A percentile compares a stretch with the other conserved stretches of the same genome.
These are phyloP conservation scores for Haplosporangium sp. DNA, from an alignment of 371 early-diverging fungal genomes.

Conservation along the genomic window DNA sequence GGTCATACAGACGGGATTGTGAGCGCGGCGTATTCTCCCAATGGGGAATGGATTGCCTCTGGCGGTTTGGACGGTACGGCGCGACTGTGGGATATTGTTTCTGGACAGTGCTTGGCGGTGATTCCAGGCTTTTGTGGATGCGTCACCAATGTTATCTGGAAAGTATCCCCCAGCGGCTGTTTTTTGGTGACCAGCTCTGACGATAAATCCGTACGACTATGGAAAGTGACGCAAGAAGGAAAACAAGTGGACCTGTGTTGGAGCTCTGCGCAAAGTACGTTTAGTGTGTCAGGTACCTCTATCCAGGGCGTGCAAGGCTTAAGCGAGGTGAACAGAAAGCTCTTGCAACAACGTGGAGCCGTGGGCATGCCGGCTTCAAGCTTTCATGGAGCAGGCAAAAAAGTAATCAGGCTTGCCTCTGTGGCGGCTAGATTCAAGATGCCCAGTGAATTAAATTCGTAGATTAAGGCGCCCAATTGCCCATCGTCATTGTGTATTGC, in stretches of 20 bases:
- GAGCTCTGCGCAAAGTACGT: neutral
- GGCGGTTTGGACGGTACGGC: neutral
- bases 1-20: constrained; percentile 1
- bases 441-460: no score
- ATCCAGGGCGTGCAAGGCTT: constrained; percentile 10
- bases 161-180: neutral
- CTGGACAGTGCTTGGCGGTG: neutral
- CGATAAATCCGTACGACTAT: neutral
- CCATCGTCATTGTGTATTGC: no score
- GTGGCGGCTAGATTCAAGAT: no score
- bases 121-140: neutral
- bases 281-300: neutral
- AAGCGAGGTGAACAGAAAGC: neutral
- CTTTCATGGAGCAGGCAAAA: no score
- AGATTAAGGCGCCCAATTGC: no score
- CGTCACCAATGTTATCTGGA: neutral
- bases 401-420: no score
- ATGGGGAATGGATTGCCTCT: neutral
- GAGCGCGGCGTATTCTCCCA: neutral
- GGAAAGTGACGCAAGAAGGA: neutral
- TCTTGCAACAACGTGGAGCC: neutral
- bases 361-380: neutral
- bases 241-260: neutral
- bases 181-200: neutral
- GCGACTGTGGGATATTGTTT: neutral